These are phyloP conservation scores for Spergularia bocconei DNA, from an alignment of 148 eudicot genomes.

Conservation along the genomic window DNA sequence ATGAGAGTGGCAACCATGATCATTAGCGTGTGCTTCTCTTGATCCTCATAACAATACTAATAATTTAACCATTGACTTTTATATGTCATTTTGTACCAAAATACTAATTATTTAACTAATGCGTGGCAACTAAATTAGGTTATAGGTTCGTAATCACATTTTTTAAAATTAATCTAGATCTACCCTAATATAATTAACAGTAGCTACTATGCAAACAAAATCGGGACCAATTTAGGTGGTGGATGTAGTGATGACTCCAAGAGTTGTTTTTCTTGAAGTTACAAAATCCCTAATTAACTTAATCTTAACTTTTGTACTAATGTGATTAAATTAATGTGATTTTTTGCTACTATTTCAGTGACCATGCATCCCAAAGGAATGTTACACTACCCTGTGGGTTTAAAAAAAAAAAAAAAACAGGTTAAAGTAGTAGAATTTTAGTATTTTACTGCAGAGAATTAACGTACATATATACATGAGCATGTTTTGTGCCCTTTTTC, in stretches of 20 bases:
- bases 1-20: conserved; percentile 26
- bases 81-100: background rate
- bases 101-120: background rate
- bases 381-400: conserved; percentile 10
- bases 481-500: background rate
- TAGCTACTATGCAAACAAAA: background rate
- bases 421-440: background rate
- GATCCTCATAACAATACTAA: conserved; percentile 11
- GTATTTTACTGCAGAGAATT: conserved; percentile 1
- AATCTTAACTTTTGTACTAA: conserved; percentile 12
- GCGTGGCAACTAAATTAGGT: background rate
- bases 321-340: background rate
- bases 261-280: conserved; percentile 18
- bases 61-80: conserved; percentile 22
- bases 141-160: background rate
- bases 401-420: background rate
- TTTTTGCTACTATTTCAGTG: background rate
- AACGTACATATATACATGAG: background rate
- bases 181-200: too few relatives aligned
- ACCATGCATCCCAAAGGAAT: conserved; percentile 3
- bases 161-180: background rate
- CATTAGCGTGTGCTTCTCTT: conserved; percentile 29
- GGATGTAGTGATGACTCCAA: conserved; percentile 27
- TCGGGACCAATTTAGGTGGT: conserved; percentile 1
- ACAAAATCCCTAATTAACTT: conserved; percentile 5